Base-by-base conservation (phyloP, 768 basidiomycete genomes). In the Termitomyces sp. region DNA sequence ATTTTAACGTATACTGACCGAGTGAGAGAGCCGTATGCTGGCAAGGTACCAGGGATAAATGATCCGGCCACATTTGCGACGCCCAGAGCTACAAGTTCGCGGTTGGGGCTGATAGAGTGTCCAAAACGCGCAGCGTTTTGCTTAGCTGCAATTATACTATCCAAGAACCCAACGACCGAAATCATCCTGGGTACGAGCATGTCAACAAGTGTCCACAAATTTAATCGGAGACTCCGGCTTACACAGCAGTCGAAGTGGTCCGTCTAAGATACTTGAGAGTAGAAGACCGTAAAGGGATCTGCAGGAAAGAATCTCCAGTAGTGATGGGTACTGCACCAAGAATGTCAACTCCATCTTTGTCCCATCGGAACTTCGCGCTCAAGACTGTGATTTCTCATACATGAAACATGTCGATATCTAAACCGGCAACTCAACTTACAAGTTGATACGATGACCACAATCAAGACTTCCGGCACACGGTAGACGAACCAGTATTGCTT, bases 61-160 rank as follows among this genome's bases (percentile, higher is more conserved):
- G 91, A 88, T 1, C 78, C 87, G 4, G 75, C 81, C 36, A 96
- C 75, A 68, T 97, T 97, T 13, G 86, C 84, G 12, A 89, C 85
- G 45, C 93, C 94, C 18, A 99, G 77, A 1, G 97, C 97, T 26
- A 98, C 95, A 1, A 98, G 79, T 67, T 99, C 97, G 29, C 97
- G 87, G 68, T 98, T 99, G 0, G 94, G 93, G 61, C 86, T 90
- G 61, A 98, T 90, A 0, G 90, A 82, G 69, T 98, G 88, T 3
- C 92, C 90, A 66, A 88, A 98, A 13, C 87, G 86, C 4, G 85
- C 81, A 0, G 85, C 85, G 59, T 90, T 95, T 69, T 98, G 94
- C 66, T 98, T 97, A 2, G 96, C 96, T 0, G 94, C 91, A 2
- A 94, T 93, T 60, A 97, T 94, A 59, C 90, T 92, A 69, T 99